Evolutionary conservation across 2,329 filamentous ascomycete genomes (phyloP), one percentile per base, ranked within the genome.

Genomic region (Trichoderma hamatum): DNA sequence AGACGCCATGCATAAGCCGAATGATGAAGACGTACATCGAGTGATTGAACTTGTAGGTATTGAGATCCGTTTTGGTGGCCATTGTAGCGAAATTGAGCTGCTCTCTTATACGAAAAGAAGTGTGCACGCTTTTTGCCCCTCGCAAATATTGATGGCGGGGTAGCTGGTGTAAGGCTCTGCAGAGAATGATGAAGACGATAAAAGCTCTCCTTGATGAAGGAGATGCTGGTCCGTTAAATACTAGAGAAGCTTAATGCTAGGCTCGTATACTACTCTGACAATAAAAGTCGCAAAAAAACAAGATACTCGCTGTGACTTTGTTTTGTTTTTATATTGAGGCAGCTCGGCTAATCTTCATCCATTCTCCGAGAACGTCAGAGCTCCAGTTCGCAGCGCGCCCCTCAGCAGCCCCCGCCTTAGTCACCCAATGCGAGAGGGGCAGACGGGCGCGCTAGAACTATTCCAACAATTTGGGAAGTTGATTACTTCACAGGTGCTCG

Each of bases 11-110:
- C 9, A 28, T 3, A 43, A 13, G 21, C 6, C 19, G 21, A 16
- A 3, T 2, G 3, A 46, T 5, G 3, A 19, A 1, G 24, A 63
- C 85, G 77, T 77, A 89, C 95, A 98, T 98, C 69, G 92, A 92
- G 84, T 96, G 92, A 81, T 96, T 95, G 79, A 91, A 85, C 80
- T 96, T 92, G 82, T 98, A 98, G 71, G 87, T 92, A 72, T 84
- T 85, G 1, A 86, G 83, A 72, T 97, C 88, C 0, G 94, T 96
- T 3, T 88, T 87, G 62, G 88, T 87, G 72, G 92, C 86, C 88
- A 88, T 88, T 73, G 81, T 83, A 74, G 82, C 82, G 54, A 83
- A 78, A 72, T 71, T 73, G n/a, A 70, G 66, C 69, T 74, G 75
- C 52, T 59, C 39, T 70, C 52, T 55, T 70, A 51, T 13, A 55